Base-by-base conservation (phyloP, 768 basidiomycete species). In the Agrocybe pediades region DNA sequence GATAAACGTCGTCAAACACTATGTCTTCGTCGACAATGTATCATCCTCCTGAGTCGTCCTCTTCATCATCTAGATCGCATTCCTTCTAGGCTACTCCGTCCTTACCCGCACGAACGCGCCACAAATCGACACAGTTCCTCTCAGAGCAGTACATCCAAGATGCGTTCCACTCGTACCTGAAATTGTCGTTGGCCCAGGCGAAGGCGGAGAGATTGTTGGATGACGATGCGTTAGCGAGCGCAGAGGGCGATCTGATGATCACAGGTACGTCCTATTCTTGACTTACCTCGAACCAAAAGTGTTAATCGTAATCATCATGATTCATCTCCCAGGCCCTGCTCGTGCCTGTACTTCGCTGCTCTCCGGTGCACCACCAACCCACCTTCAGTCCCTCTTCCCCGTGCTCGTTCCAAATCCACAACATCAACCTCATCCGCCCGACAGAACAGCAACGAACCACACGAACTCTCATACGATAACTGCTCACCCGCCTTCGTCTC, bases 161-260 rank as follows among this genome's bases (percentile, higher is more conserved):
- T 61, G 83, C 83, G 58, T 94, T 94, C 65, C 91, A 93, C 70
- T 82, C 80, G 63, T 94, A 89, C 61, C 82, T 93, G 62, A 87
- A 87, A 62, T 88, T 86, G 1, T 90, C 90, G 0, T 71, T 94
- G 9, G 79, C 88, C 0, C 85, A 87, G 61, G 92, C 92, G 0
- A 92, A 90, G 62, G 80, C 77, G 0, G 92, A 95, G 68, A 72
- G 75, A 2, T 74, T 95, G 1, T 73, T 95, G 27, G 88, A 90
- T 63, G 81, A 81, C 6, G 85, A 90, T 39, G 68, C 90, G 1
- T 73, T 94, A 5, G 86, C 85, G 29, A 87, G 85, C 41, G 92
- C 90, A 9, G 88, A 92, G 70, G 82, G 78, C 0, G 91, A 94
- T 75, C 69, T 94, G 25, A 93, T 93, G 90, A 87, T 94, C 54